Percentiles rank a stretch among this genome's conserved stretches.
phyloP scores from a whole-genome alignment of 83 land plant genomes.

The Picea engelmannii region DNA sequence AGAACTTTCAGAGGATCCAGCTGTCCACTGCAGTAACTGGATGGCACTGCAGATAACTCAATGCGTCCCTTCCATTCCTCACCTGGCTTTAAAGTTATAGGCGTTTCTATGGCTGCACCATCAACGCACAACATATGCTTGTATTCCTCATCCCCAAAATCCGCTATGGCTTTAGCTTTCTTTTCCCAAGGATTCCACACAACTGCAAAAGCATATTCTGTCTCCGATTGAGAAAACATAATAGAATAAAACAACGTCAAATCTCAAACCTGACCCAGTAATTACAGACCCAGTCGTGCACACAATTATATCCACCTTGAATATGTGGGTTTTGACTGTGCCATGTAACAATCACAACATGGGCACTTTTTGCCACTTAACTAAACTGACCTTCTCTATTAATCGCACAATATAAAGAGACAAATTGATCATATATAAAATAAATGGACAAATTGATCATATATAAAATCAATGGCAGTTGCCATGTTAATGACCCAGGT shows the following conservation, averaged over 20 bases:
- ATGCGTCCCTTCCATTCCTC: slow-evolving; percentile 82
- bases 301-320: neutral
- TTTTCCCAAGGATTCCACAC: slow-evolving; percentile 93
- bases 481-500: too few species aligned
- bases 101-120: slow-evolving; percentile 70
- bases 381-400: neutral
- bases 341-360: neutral
- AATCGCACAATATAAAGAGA: neutral
- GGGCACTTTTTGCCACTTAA: neutral
- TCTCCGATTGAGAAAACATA: neutral
- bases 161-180: slow-evolving; percentile 66
- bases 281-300: neutral
- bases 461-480: too few species aligned
- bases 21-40: slow-evolving; percentile 39
- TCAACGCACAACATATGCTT: slow-evolving; percentile 74
- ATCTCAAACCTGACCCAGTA: neutral
- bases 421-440: too few species aligned
- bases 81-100: slow-evolving; percentile 63
- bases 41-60: slow-evolving; percentile 52
- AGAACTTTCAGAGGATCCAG: slow-evolving; percentile 25
- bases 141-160: slow-evolving; percentile 83
- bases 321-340: neutral
- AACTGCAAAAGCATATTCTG: slow-evolving; percentile 27
- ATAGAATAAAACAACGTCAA: neutral
- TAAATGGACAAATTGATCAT: too few species aligned